phyloP scores from a whole-genome alignment of 345 rosid genomes.

The Garcia nutans region DNA sequence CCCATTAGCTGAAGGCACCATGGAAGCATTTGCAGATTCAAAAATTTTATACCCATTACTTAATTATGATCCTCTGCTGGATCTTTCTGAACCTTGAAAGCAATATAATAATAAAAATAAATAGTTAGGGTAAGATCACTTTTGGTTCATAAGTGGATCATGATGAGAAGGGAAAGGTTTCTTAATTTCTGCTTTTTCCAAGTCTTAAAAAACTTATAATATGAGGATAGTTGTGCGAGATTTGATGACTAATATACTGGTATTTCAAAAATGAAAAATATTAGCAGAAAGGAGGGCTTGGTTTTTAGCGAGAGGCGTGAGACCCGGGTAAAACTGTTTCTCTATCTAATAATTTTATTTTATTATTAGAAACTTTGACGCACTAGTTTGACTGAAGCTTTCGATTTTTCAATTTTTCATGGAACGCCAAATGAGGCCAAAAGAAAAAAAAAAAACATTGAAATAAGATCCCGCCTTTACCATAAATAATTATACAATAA shows the following conservation, averaged over 20 bases:
- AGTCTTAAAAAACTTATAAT: no score
- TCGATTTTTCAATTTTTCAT: background rate
- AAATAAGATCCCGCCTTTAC: conserved; percentile 29
- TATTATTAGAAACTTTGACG: conserved; percentile 28
- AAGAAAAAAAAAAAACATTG: background rate
- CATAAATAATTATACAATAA: no score
- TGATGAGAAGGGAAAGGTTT: background rate
- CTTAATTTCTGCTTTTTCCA: no score
- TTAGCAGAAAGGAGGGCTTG: background rate
- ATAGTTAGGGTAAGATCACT: no score
- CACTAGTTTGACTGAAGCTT: conserved; percentile 38
- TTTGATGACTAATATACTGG: no score
- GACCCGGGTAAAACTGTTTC: background rate
- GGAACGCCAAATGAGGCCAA: conserved; percentile 40
- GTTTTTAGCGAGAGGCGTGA: conserved; percentile 5
- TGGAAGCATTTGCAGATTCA: conserved; percentile 27
- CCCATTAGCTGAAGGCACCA: conserved; percentile 38
- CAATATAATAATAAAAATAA: no score
- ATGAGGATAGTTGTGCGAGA: no score
- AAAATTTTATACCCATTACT: conserved; percentile 29
- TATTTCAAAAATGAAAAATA: no score
- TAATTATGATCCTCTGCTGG: no score
- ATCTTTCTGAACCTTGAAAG: background rate
- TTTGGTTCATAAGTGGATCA: background rate
- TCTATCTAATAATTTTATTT: background rate